Evolutionary conservation across 371 early-diverging fungal genomes (phyloP).

Genomic region (Mortierella sp.): DNA sequence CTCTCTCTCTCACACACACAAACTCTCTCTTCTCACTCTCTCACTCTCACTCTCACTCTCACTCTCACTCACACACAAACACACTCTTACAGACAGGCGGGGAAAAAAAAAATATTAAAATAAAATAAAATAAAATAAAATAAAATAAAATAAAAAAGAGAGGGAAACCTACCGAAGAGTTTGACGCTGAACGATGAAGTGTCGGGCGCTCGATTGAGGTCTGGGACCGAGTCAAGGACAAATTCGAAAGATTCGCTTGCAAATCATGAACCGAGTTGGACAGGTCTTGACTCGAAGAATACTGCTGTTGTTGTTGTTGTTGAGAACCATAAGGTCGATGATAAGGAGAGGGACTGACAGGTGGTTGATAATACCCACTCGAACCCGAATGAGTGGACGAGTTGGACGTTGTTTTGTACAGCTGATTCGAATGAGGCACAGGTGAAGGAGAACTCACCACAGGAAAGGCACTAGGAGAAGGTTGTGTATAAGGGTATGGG

Average conservation of each 20-base stretch:
- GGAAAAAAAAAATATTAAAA: not conserved
- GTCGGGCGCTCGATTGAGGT: conserved; percentile 10
- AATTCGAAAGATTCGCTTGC: conserved; percentile 25
- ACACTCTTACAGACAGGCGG: too few species aligned
- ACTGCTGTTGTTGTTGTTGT: conserved; percentile 12
- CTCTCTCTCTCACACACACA: too few species aligned
- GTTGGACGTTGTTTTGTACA: too few species aligned
- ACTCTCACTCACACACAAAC: too few species aligned
- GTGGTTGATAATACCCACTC: not conserved
- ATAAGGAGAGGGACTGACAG: not conserved
- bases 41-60: too few species aligned
- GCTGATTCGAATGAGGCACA: too few species aligned
- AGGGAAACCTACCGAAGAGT: conserved; percentile 20
- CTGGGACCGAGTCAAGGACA: conserved; percentile 22
- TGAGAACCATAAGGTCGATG: conserved; percentile 1
- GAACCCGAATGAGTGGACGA: too few species aligned
- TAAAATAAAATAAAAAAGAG: not conserved
- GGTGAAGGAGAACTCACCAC: conserved; percentile 7
- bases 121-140: too few species aligned
- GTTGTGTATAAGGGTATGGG: conserved; percentile 6
- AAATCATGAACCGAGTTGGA: conserved; percentile 26
- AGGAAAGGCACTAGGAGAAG: conserved; percentile 24
- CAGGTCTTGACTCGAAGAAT: conserved; percentile 22
- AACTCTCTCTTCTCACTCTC: too few species aligned
- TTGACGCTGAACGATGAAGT: conserved; percentile 18